phyloP scores from a whole-genome alignment of 805 yeast species.

The Limtongia smithiae region DNA sequence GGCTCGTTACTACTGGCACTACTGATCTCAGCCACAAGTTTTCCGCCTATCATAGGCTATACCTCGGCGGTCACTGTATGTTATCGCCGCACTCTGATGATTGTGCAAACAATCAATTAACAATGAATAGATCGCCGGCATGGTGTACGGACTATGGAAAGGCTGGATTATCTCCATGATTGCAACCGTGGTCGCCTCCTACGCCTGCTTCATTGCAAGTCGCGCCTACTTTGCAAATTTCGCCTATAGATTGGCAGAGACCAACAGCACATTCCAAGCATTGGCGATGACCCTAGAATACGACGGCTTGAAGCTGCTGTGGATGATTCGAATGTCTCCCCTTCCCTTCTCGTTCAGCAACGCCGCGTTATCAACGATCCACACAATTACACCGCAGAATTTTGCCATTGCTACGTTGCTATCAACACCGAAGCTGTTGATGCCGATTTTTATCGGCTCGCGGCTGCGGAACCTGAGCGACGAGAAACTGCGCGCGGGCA shows the following conservation, averaged over 20 bases:
- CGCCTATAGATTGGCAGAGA: conserved; percentile 57
- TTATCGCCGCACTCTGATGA: background rate
- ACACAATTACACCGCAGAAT: conserved; percentile 59
- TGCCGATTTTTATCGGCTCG: conserved; percentile 28
- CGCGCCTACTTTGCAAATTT: conserved; percentile 53
- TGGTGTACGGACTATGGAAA: conserved; percentile 71
- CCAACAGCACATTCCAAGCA: conserved; percentile 66
- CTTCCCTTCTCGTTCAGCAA: conserved; percentile 88
- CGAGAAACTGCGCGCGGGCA: conserved; percentile 13
- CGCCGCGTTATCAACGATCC: conserved; percentile 88
- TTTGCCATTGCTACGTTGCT: conserved; percentile 68
- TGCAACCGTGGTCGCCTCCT: conserved; percentile 70
- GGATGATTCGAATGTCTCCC: conserved; percentile 80
- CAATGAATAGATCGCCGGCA: conserved; percentile 56
- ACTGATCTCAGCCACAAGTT: conserved; percentile 63
- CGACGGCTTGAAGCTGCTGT: conserved; percentile 61
- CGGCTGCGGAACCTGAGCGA: conserved; percentile 23
- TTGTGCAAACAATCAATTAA: background rate
- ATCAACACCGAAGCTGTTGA: conserved; percentile 61
- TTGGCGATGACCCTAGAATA: conserved; percentile 71
- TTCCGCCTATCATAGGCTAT: conserved; percentile 90
- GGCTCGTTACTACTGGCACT: conserved; percentile 45
- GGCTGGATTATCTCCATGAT: conserved; percentile 77
- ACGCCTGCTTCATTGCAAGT: conserved; percentile 54
- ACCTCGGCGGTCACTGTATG: conserved; percentile 43